These are phyloP conservation scores for Diutina catenulata DNA, from an alignment of 1,139 yeast genomes.

Conservation along the genomic window DNA sequence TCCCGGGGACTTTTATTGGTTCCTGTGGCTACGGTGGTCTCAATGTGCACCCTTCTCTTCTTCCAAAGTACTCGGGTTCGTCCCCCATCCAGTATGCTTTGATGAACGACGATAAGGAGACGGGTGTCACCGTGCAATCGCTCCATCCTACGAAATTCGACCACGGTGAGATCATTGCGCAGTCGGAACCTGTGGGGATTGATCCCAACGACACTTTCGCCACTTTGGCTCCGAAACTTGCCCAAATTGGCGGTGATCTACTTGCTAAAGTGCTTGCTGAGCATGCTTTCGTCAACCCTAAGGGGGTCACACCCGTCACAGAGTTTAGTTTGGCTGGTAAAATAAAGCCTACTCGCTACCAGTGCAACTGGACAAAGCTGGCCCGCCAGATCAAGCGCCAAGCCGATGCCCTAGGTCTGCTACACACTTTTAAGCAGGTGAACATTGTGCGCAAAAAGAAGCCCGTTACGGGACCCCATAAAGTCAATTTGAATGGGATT, in stretches of 20 bases:
- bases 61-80: slow-evolving; percentile 79
- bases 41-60: slow-evolving; percentile 85
- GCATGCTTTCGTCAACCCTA: slow-evolving; percentile 17
- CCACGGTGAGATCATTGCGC: slow-evolving; percentile 59
- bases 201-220: slow-evolving; percentile 27
- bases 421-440: slow-evolving; percentile 36
- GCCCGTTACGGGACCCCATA: slow-evolving; percentile 18
- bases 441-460: slow-evolving; percentile 18
- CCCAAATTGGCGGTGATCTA: slow-evolving; percentile 46
- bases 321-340: slow-evolving; percentile 46
- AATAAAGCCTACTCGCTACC: slow-evolving; percentile 26
- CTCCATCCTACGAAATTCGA: slow-evolving; percentile 84
- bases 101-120: slow-evolving; percentile 43
- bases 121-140: slow-evolving; percentile 89
- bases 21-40: slow-evolving; percentile 52
- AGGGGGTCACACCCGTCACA: slow-evolving; percentile 9
- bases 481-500: slow-evolving; percentile 37
- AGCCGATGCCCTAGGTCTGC: slow-evolving; percentile 46
- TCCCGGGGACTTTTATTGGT: slow-evolving; percentile 49
- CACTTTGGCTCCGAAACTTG: slow-evolving; percentile 37
- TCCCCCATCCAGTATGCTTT: slow-evolving; percentile 82
- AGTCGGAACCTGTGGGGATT: slow-evolving; percentile 33
- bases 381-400: slow-evolving; percentile 31
- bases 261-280: slow-evolving; percentile 33
- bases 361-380: slow-evolving; percentile 33